Percentiles rank a stretch among this genome's conserved stretches.
These are phyloP conservation scores for Xylariaceae sp. DNA, from an alignment of 2,329 filamentous ascomycete species.

Conservation along the genomic window DNA sequence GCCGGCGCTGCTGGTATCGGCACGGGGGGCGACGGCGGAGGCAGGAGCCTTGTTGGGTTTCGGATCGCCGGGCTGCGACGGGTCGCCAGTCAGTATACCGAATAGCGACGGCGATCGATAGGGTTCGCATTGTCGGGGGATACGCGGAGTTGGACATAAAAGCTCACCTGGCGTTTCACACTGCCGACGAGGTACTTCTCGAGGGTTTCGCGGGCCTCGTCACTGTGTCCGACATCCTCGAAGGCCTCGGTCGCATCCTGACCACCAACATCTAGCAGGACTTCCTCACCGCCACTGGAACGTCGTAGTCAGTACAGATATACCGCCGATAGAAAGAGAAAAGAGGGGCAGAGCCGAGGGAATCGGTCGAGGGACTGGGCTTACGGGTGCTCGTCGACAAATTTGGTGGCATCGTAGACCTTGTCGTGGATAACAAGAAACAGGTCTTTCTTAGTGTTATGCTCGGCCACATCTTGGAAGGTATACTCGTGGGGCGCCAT, in stretches of 20 bases:
- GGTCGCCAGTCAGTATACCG: conserved; percentile 4
- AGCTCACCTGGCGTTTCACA: conserved; percentile 73
- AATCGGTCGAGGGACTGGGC: conserved; percentile 32
- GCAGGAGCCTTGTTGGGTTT: conserved; percentile 56
- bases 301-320: conserved; percentile 26
- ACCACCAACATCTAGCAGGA: conserved; percentile 90
- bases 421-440: conserved; percentile 93
- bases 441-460: conserved; percentile 91
- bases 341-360: conserved; percentile 4
- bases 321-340: neutral
- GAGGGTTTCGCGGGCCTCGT: conserved; percentile 94
- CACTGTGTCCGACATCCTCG: conserved; percentile 98
- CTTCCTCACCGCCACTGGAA: conserved; percentile 90
- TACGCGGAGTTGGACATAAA: conserved; percentile 13
- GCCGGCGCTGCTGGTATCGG: conserved; percentile 49
- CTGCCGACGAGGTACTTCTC: conserved; percentile 68
- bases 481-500: conserved; percentile 57
- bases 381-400: conserved; percentile 95
- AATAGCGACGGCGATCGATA: neutral
- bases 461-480: conserved; percentile 74
- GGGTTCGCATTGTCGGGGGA: conserved; percentile 3
- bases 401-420: conserved; percentile 85
- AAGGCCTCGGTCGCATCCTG: conserved; percentile 98
- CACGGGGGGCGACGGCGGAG: conserved; percentile 46
- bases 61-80: conserved; percentile 68